Evolutionary conservation across 805 yeast species (phyloP).

Genomic region (Metschnikowia continentalis): DNA sequence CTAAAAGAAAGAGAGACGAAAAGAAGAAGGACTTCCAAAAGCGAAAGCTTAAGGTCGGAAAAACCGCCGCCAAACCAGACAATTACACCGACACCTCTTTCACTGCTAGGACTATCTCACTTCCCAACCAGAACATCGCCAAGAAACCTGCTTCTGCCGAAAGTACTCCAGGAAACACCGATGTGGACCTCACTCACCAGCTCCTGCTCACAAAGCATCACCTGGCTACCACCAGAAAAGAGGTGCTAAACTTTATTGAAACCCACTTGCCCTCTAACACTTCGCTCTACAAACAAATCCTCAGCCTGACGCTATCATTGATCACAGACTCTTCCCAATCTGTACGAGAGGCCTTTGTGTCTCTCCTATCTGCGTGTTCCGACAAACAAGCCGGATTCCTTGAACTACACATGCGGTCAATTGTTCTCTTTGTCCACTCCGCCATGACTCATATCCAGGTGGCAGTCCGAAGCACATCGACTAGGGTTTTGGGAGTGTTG

Average conservation of each 20-base stretch:
- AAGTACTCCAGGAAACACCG: slow-evolving; percentile 20
- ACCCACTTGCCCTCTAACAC: slow-evolving; percentile 50
- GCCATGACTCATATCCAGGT: slow-evolving; percentile 92
- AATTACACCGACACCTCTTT: slow-evolving; percentile 86
- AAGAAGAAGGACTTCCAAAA: slow-evolving; percentile 74
- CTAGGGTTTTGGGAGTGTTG: slow-evolving; percentile 59
- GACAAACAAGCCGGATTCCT: slow-evolving; percentile 50
- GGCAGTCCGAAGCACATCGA: slow-evolving; percentile 69
- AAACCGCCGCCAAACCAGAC: slow-evolving; percentile 62
- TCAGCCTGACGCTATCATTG: slow-evolving; percentile 57
- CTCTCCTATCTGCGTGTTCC: slow-evolving; percentile 46
- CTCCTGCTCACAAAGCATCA: slow-evolving; percentile 74
- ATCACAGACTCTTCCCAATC: slow-evolving; percentile 60
- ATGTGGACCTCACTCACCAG: slow-evolving; percentile 52
- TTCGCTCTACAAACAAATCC: slow-evolving; percentile 51
- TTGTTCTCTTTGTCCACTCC: slow-evolving; percentile 74
- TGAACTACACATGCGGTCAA: slow-evolving; percentile 53
- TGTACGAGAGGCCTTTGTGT: slow-evolving; percentile 57
- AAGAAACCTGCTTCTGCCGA: slow-evolving; percentile 16
- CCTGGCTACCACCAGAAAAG: slow-evolving; percentile 64
- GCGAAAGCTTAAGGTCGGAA: slow-evolving; percentile 84
- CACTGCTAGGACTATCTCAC: slow-evolving; percentile 55
- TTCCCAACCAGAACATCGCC: slow-evolving; percentile 42
- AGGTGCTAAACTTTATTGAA: slow-evolving; percentile 54
- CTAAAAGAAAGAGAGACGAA: slow-evolving; percentile 54